A percentile compares a stretch with the other conserved stretches of the same genome.
Evolutionary conservation across 177 flowering plant species (phyloP).

Genomic region (Vitis hybrid): DNA sequence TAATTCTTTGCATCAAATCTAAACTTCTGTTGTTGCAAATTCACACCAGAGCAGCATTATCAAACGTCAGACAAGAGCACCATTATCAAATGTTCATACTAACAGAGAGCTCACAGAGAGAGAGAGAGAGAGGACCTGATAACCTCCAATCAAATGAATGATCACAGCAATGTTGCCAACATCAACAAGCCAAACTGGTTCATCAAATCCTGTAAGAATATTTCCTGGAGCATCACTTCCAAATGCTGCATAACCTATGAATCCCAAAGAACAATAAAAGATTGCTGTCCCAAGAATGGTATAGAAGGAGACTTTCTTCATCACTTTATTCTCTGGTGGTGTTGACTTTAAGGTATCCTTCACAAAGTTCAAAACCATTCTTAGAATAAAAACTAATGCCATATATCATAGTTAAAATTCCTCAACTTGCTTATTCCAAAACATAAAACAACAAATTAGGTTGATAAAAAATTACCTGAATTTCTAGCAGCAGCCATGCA

Average conservation of each 20-base stretch:
- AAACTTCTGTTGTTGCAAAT: too few species aligned
- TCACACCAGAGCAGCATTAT: too few species aligned
- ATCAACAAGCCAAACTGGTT: constrained; percentile 41
- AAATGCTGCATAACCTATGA: constrained; percentile 43
- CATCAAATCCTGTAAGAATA: constrained; percentile 37
- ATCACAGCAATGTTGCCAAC: constrained; percentile 33
- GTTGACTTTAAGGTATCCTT: constrained; percentile 49
- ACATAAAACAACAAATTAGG: not conserved
- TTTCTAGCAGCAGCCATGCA: constrained; percentile 35
- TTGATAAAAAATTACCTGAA: constrained; percentile 28
- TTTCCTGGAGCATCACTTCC: constrained; percentile 42
- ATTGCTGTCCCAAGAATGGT: constrained; percentile 30
- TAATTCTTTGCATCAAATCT: too few species aligned
- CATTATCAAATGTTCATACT: too few species aligned
- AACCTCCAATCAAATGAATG: constrained; percentile 39
- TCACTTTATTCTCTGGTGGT: constrained; percentile 39
- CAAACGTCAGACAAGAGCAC: too few species aligned
- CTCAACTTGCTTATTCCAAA: not conserved
- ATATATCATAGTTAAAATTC: too few species aligned
- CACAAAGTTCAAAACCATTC: too few species aligned
- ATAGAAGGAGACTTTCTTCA: constrained; percentile 37
- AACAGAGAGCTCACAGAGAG: too few species aligned
- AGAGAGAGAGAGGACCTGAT: constrained; percentile 24
- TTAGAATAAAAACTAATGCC: too few species aligned
- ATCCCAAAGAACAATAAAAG: constrained; percentile 38